Evolutionary conservation across 306 rosid species (phyloP).

Genomic region (Cucumis sativus): Cucumber_9930_V3 NC_026657.2:10835001-10835500

Average conservation of each 20-base stretch:
- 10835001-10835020: not conserved
- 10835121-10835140: not conserved
- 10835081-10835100: conserved; percentile 27
- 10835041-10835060: conserved; percentile 3
- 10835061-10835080: conserved; percentile 14
- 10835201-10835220: not conserved
- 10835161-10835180: not conserved
- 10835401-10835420: conserved; percentile 22
- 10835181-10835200: conserved; percentile 10
- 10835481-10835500: conserved; percentile 9
- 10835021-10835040: conserved; percentile 24
- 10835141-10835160: conserved; percentile 2
- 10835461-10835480: not conserved
- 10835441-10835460: conserved; percentile 28
- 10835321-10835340: conserved; percentile 18
- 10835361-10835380: not conserved
- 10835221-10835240: not conserved
- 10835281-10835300: not conserved
- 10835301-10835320: conserved; percentile 15
- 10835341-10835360: conserved; percentile 19
- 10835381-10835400: conserved; percentile 10
- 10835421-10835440: conserved; percentile 24
- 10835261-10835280: not conserved
- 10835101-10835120: conserved; percentile 15
- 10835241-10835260: not conserved